Conservation (phyloP, 2,329 filamentous ascomycete genomes). For the Colletotrichum lini region DNA sequence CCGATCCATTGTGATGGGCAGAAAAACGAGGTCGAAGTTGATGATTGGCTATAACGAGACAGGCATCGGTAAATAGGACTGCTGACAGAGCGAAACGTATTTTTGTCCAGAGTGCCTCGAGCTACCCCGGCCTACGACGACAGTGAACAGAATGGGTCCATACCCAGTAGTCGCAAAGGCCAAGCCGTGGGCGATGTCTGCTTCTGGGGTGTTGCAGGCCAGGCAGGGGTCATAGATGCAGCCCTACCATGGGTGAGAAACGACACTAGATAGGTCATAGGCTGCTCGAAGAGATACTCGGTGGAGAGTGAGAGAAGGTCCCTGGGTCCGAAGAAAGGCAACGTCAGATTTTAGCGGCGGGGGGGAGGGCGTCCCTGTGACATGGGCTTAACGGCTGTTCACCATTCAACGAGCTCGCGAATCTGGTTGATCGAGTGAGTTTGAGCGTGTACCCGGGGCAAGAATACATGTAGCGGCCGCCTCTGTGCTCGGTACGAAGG, state of each 20-base stretch:
- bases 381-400: slow-evolving; percentile 24
- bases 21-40: neutral
- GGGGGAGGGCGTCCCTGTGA: slow-evolving; percentile 13
- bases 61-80: slow-evolving; percentile 1
- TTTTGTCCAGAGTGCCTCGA: slow-evolving; percentile 28
- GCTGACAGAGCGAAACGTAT: slow-evolving; percentile 40
- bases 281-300: slow-evolving; percentile 8
- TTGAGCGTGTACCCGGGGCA: slow-evolving; percentile 1
- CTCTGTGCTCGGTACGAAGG: slow-evolving; percentile 11
- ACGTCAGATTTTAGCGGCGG: slow-evolving; percentile 40
- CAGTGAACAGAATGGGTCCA: slow-evolving; percentile 7
- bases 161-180: slow-evolving; percentile 27
- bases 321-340: slow-evolving; percentile 23
- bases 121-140: slow-evolving; percentile 28
- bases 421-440: slow-evolving; percentile 17
- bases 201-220: slow-evolving; percentile 13
- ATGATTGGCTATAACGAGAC: slow-evolving; percentile 27
- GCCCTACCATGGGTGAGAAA: slow-evolving; percentile 25
- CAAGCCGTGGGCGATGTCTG: slow-evolving; percentile 11
- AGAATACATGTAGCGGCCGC: neutral
- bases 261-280: slow-evolving; percentile 7
- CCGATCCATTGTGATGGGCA: slow-evolving; percentile 6
- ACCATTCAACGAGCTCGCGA: neutral
- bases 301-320: neutral
- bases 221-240: slow-evolving; percentile 18